phyloP scores from a whole-genome alignment of 306 rosid genomes.

The Chamaecrista fasciculata region DNA sequence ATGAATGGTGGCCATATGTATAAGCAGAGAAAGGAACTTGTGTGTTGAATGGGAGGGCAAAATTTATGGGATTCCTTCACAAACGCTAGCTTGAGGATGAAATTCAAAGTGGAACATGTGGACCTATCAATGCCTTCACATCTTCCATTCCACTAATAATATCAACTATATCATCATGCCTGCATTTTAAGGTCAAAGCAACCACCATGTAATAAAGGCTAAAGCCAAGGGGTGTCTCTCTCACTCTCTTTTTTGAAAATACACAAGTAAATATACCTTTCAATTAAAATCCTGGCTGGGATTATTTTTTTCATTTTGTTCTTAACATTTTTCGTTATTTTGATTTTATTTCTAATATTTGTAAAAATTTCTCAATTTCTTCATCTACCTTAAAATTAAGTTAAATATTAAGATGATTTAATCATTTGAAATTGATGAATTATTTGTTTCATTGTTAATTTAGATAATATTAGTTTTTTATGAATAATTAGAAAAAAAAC shows the following conservation, averaged over 20 bases:
- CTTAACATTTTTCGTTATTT: no score
- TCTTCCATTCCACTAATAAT: slow-evolving; percentile 32
- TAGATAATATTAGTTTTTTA: no score
- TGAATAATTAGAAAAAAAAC: no score
- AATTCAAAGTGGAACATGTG: slow-evolving; percentile 37
- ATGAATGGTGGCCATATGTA: not conserved
- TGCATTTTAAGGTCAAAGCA: slow-evolving; percentile 29
- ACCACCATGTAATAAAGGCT: not conserved
- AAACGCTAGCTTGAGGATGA: slow-evolving; percentile 28
- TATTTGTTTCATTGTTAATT: no score
- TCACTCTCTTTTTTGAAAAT: not conserved
- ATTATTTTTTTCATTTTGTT: no score
- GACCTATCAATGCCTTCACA: slow-evolving; percentile 30
- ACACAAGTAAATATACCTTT: no score
- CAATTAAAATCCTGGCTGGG: no score
- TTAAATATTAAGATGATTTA: no score
- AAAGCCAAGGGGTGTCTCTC: not conserved
- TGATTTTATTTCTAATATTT: no score
- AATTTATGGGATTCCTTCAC: slow-evolving; percentile 39
- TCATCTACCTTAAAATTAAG: no score
- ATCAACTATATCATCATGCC: slow-evolving; percentile 36
- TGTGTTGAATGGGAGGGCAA: slow-evolving; percentile 32
- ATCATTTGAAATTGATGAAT: no score
- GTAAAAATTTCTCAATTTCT: no score
- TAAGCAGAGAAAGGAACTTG: slow-evolving; percentile 21